These are phyloP conservation scores for Saturnispora sanitii DNA, from an alignment of 805 yeast genomes.

Conservation along the genomic window DNA sequence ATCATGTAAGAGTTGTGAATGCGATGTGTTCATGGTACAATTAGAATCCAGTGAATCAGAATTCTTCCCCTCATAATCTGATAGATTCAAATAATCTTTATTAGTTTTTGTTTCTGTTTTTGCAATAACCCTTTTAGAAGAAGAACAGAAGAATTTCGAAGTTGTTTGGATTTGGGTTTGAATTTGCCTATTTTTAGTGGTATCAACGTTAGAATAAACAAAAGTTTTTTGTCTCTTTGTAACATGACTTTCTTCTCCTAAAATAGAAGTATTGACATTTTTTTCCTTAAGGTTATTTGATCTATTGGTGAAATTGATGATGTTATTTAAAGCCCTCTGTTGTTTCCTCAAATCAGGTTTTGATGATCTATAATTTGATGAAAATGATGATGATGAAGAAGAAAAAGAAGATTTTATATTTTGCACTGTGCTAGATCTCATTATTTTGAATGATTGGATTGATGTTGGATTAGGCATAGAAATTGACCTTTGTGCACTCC, in stretches of 20 bases:
- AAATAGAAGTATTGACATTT: background rate
- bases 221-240: slow-evolving; percentile 22
- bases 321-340: slow-evolving; percentile 1
- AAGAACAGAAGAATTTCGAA: slow-evolving; percentile 1
- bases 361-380: slow-evolving; percentile 4
- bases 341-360: slow-evolving; percentile 2
- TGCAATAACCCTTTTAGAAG: background rate
- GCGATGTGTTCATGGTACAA: background rate
- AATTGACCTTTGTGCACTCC: slow-evolving; percentile 1
- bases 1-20: slow-evolving; percentile 1
- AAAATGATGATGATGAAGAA: background rate
- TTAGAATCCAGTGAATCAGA: background rate
- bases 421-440: background rate
- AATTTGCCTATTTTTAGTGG: slow-evolving; percentile 3
- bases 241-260: slow-evolving; percentile 17
- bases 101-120: no score
- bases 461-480: slow-evolving; percentile 2
- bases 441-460: background rate
- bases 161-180: background rate
- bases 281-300: slow-evolving; percentile 2
- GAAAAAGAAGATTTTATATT: background rate
- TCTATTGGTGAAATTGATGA: slow-evolving; percentile 2
- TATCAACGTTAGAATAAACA: slow-evolving; percentile 11
- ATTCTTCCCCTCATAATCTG: slow-evolving; percentile 7
- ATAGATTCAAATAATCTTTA: no score